Conservation (phyloP, 108 stramenopile genomes). For the Licmophora abbreviata region DNA sequence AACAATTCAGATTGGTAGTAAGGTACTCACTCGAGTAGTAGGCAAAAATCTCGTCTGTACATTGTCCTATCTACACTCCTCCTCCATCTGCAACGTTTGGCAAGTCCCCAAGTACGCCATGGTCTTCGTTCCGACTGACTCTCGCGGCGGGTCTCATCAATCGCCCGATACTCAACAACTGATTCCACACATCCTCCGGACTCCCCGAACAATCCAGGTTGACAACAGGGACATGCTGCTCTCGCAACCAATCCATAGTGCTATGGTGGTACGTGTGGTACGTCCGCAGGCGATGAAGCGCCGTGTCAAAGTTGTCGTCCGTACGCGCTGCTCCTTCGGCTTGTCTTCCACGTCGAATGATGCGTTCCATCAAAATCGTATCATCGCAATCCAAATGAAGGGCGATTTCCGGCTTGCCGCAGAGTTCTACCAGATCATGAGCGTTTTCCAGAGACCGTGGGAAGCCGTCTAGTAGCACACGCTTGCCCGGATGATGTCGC, state of each 20-base stretch:
- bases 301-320: slow-evolving; percentile 81
- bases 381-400: slow-evolving; percentile 65
- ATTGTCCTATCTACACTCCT: no score
- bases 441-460: slow-evolving; percentile 69
- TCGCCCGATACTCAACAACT: slow-evolving; percentile 62
- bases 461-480: slow-evolving; percentile 77
- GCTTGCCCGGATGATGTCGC: slow-evolving; percentile 60
- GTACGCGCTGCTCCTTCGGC: slow-evolving; percentile 19
- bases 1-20: no score
- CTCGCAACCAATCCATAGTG: slow-evolving; percentile 66
- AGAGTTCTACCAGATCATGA: slow-evolving; percentile 40
- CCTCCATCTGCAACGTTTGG: no score
- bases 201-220: slow-evolving; percentile 74
- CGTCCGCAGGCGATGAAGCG: slow-evolving; percentile 57
- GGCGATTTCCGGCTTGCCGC: slow-evolving; percentile 57
- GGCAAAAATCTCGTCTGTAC: no score
- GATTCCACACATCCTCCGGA: slow-evolving; percentile 74
- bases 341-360: slow-evolving; percentile 32
- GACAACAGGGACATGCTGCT: slow-evolving; percentile 73
- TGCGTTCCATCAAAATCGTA: slow-evolving; percentile 57
- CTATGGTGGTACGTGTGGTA: slow-evolving; percentile 69
- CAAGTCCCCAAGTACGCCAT: no score
- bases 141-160: slow-evolving; percentile 47
- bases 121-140: no score
- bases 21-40: no score